Percentiles rank a stretch among this genome's conserved stretches.
Conservation (phyloP, 805 yeast genomes). For the Ogataea henricii region DNA sequence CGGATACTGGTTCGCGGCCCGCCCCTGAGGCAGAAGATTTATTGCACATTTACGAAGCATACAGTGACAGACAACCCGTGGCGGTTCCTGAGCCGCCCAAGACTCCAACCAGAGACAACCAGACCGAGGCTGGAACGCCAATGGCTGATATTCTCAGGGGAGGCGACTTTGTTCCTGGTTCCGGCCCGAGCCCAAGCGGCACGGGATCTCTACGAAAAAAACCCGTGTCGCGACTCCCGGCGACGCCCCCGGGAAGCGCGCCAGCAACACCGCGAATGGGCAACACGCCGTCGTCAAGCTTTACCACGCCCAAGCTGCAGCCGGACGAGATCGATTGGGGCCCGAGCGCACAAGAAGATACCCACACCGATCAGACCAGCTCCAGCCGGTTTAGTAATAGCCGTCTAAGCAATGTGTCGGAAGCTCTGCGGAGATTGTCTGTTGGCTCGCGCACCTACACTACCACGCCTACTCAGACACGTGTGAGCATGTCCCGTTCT, state of each 20-base stretch:
- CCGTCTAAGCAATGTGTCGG: neutral
- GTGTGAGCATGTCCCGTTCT: neutral
- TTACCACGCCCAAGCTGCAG: constrained; percentile 5
- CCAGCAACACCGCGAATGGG: neutral
- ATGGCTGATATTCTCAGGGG: neutral
- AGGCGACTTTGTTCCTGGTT: neutral
- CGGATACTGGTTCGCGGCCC: neutral
- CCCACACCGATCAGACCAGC: neutral
- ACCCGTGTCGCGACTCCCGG: constrained; percentile 6
- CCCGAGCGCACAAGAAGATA: neutral
- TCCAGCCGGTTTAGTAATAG: neutral
- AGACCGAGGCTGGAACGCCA: neutral
- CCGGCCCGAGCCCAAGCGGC: neutral
- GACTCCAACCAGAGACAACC: neutral
- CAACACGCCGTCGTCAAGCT: constrained; percentile 4
- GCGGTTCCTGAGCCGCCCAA: neutral
- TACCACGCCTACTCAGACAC: neutral
- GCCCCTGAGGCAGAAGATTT: constrained; percentile 5
- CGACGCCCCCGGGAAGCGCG: constrained; percentile 1
- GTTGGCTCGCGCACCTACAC: neutral
- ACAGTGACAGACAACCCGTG: neutral
- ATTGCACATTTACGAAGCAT: neutral
- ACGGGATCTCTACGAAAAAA: neutral
- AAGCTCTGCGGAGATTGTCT: constrained; percentile 1
- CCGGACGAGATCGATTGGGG: constrained; percentile 7